Evolutionary conservation across 371 early-diverging fungal genomes (phyloP).

Genomic region (Mortierella sp.): DNA sequence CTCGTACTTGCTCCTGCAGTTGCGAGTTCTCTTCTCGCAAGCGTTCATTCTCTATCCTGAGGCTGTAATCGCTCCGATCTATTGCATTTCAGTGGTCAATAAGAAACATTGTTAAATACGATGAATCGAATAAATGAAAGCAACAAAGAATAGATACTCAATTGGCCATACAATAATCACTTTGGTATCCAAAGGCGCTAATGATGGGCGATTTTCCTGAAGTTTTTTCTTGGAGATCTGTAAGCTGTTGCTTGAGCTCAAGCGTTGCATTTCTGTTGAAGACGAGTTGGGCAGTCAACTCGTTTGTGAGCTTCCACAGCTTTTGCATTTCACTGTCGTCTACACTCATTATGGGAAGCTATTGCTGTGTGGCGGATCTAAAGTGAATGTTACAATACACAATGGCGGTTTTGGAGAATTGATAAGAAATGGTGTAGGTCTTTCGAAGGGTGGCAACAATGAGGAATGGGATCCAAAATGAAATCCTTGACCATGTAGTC

Average conservation of each 20-base stretch:
- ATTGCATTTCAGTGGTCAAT: neutral
- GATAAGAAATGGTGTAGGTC: neutral
- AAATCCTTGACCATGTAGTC: neutral
- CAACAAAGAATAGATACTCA: neutral
- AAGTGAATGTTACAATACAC: neutral
- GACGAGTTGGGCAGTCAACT: conserved; percentile 50
- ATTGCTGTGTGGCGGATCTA: neutral
- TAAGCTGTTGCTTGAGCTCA: conserved; percentile 34
- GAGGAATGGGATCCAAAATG: neutral
- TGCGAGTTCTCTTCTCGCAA: conserved; percentile 48
- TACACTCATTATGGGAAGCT: conserved; percentile 30
- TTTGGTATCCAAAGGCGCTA: neutral
- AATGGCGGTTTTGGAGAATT: neutral
- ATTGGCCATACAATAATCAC: neutral
- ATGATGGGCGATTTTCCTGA: neutral
- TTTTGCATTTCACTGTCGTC: conserved; percentile 54
- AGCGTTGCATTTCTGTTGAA: conserved; percentile 41
- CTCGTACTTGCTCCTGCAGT: conserved; percentile 47
- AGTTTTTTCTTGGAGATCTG: conserved; percentile 26
- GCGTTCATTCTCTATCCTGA: conserved; percentile 52
- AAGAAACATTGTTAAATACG: neutral
- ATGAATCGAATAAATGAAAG: neutral
- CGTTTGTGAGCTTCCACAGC: conserved; percentile 53
- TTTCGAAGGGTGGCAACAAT: neutral
- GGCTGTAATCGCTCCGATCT: conserved; percentile 25